Evolutionary conservation across 192 early-diverging fungal genomes (phyloP).

Genomic region (Lobosporangium transversale): DNA sequence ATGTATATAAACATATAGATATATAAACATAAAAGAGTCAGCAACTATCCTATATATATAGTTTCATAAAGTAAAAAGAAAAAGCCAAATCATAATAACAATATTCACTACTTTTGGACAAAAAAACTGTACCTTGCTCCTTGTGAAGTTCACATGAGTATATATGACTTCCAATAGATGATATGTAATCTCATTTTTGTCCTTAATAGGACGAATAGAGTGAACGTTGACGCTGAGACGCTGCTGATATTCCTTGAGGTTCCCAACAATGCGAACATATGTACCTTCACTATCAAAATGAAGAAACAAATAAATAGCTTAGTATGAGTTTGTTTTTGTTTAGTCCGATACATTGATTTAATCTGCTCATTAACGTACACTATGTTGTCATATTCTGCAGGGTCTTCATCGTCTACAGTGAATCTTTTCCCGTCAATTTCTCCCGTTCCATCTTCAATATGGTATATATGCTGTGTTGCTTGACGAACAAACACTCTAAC

Average conservation of each 20-base stretch:
- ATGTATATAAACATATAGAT: no score
- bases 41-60: no score
- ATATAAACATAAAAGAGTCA: no score
- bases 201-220: slow-evolving; percentile 69
- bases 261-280: slow-evolving; percentile 80
- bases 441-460: slow-evolving; percentile 85
- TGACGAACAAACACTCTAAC: slow-evolving; percentile 67
- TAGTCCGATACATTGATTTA: not conserved
- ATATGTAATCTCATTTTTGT: slow-evolving; percentile 81
- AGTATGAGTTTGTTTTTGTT: not conserved
- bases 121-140: slow-evolving; percentile 32
- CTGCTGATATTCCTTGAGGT: slow-evolving; percentile 70
- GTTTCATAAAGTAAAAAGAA: no score
- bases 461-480: slow-evolving; percentile 71
- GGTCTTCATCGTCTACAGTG: slow-evolving; percentile 56
- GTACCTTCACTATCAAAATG: slow-evolving; percentile 58
- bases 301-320: not conserved
- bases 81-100: no score
- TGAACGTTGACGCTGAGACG: slow-evolving; percentile 63
- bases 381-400: slow-evolving; percentile 8
- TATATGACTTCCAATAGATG: slow-evolving; percentile 78
- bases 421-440: slow-evolving; percentile 77
- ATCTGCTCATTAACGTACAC: slow-evolving; percentile 7
- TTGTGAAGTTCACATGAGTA: slow-evolving; percentile 69
- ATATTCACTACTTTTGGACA: not conserved